Evolutionary conservation across 2,329 filamentous ascomycete genomes (phyloP), one percentile per base, ranked within the genome.

Genomic region (Ceratocystis cacaofunesta): DNA sequence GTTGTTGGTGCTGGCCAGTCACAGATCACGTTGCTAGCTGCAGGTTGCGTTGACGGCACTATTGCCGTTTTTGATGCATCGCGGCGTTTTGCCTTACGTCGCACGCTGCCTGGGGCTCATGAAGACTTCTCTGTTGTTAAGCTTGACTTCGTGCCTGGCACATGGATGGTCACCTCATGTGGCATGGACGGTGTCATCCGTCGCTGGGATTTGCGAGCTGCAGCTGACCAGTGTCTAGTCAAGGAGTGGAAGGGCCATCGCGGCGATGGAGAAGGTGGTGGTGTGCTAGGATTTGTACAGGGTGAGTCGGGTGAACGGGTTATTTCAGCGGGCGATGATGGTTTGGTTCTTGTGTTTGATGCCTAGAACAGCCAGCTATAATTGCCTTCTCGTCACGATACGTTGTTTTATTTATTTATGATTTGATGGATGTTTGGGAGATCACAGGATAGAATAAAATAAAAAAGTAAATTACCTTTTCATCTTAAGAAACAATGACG

Each of bases 131-230:
- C 90, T 1, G 90, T 99, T 22, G 92, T 97, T 68, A 92, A 95
- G 76, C 85, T 97, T 3, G 90, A 96, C 68, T 99, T 96, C 72
- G 83, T 95, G 67, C 79, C 79, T 72, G 73, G 76, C 69, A 72
- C 71, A 69, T 92, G 84, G 85, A 72, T 95, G 68, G 78, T 97
- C 64, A 97, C 92, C 1, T 90, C 85, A 69, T 92, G 87, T 70
- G 94, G 94, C 7, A 90, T 96, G 81, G 94, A 99, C 72, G 92
- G 94, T 19, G 90, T 92, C 0, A 84, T 99, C 22, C 81, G 90
- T 71, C 80, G 92, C 68, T 99, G 94, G 94, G 92, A 99, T 75
- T 72, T 84, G 64, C 76, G 81, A n/a, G 81, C 80, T n/a, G 84
- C 84, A 1, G 84, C 80, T 7, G 84, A 76, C 22, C 70, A 85